phyloP scores from a whole-genome alignment of 148 eudicot species.

The Salicornia ramosissima region DNA sequence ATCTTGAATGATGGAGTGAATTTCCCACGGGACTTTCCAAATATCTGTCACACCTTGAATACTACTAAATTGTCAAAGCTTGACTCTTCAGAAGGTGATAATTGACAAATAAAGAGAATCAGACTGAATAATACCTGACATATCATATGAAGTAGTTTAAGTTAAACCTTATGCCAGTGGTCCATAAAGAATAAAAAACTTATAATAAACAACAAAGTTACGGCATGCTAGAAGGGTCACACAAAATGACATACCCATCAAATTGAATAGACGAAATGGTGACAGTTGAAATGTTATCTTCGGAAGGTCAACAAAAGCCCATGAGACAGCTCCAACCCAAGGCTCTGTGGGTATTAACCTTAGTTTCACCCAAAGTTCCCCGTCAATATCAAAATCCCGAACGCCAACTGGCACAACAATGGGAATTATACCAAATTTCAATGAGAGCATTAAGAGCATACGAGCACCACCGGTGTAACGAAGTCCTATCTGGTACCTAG shows the following conservation, averaged over 20 bases:
- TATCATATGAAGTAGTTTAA: background rate
- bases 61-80: no score
- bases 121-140: background rate
- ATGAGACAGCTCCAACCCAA: slow-evolving; percentile 90
- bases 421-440: slow-evolving; percentile 80
- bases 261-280: slow-evolving; percentile 89
- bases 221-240: background rate
- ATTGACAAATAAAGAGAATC: background rate
- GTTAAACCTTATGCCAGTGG: background rate
- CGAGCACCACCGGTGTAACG: slow-evolving; percentile 99
- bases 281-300: slow-evolving; percentile 79
- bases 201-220: background rate
- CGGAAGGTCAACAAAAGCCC: slow-evolving; percentile 99
- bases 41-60: no score
- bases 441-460: slow-evolving; percentile 75
- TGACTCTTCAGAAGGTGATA: background rate
- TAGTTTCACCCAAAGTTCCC: slow-evolving; percentile 95
- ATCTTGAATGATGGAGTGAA: no score
- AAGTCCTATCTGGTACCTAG: slow-evolving; percentile 94
- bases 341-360: slow-evolving; percentile 82
- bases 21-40: no score
- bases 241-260: slow-evolving; percentile 60
- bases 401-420: slow-evolving; percentile 87
- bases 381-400: slow-evolving; percentile 94
- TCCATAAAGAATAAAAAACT: background rate